Base-by-base conservation (phyloP, 2,329 filamentous ascomycete genomes). In the Tolypocladium nubicola region DNA sequence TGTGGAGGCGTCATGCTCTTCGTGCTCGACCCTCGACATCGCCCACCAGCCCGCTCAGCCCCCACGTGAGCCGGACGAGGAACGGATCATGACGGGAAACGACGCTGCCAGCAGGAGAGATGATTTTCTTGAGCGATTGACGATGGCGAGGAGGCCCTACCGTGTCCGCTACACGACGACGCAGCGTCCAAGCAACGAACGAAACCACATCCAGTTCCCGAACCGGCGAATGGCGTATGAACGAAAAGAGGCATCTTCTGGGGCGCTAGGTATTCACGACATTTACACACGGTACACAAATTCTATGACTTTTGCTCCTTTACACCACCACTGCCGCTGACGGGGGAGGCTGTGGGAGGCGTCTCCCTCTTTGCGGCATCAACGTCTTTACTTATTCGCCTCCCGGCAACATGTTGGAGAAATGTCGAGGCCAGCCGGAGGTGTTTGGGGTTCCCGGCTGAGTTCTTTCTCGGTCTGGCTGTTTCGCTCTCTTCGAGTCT, bases 211-310 rank as follows among this genome's bases (percentile, higher is more conserved):
- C 63, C 67, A 49, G 65, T 65, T 67, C 65, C 63, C 67, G 66
- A 64, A 70, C 63, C 65, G 71, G 71, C 71, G 71, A 71, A 73
- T 68, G 71, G 71, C 69, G 71, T 68, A 71, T 65, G 65, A 65
- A 69, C 64, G 66, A 70, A 69, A 68, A 67, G 62, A 69, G 67
- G 68, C 65, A 71, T 70, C 68, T 66, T 63, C 62, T 65, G 68
- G 68, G 70, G 70, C 68, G 70, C 68, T 70, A 63, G 67, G 67
- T 68, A 40, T 66, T 65, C 62, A 67, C 68, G 65, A 69, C 65
- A 67, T 71, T 70, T 68, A 68, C 60, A 58, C 52, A 58, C 67
- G 53, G 61, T 57, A 54, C 55, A 64, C 61, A 62, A 66, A 62
- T 37, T 45, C 30, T 14, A 52, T 37, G 47, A 52, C 47, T 52